Base-by-base conservation (phyloP, 208 protist genomes). In the Leishmania arabica region DNA sequence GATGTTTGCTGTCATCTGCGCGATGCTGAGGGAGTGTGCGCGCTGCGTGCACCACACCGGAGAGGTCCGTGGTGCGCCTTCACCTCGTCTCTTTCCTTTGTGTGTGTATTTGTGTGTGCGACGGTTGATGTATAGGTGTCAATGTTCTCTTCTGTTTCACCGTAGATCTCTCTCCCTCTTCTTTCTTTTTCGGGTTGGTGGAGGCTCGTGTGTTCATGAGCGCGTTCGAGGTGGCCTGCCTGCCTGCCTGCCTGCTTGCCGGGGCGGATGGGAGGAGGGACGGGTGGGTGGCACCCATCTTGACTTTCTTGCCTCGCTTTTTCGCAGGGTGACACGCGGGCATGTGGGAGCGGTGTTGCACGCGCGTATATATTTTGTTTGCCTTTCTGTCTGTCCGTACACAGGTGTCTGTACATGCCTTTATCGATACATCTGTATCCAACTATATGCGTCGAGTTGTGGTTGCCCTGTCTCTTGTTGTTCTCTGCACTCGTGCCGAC, bases 81-180 rank as follows among this genome's bases (percentile, higher is more conserved):
- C 58, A 31, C 77, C 78, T 56, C 74, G 73, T 77, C 58, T 42
- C 51, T 71, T 81, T 68, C 75, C 53, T 79, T 79, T n/a, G 24
- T 7, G 51, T 40, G 7, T 69, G 69, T 83, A 11, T 76, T 0
- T 45, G 15, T 64, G 58, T 64, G 58, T 64, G 58, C 1, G 19
- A 64, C 24, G 27, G n/a, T 47, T 70, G 54, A 65, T 83, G 34
- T 73, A 54, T 54, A 54, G 51, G 5, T 21, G 9, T 54, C 51
- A 15, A 54, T 54, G 17, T 21, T 54, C 51, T 54, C 51, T 54
- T 54, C 51, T 13, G 51, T 54, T 54, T 54, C 51, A 21, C 51
- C 13, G 8, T 34, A 21, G 27, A 27, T 53, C 31, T 19, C 8
- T 53, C 21, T 75, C 40, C 31, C 42, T 75, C 42, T 21, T 53